Evolutionary conservation across 495 filamentous ascomycete genomes (phyloP), one percentile per base, ranked within the genome.

Genomic region (Aspergillus olivimuriae): DNA sequence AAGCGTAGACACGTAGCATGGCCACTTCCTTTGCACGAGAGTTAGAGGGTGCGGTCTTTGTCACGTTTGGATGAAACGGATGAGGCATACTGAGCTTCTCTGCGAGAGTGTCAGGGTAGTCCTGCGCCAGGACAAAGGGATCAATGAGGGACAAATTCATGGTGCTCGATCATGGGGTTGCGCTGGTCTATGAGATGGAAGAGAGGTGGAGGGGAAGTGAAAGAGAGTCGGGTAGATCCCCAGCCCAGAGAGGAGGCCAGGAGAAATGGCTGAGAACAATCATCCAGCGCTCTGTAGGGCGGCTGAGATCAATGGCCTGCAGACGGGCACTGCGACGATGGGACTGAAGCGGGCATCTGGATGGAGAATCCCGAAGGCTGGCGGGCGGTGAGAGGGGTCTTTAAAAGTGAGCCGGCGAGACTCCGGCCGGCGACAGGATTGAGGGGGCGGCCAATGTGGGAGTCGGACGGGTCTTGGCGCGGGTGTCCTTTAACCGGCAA

Each of bases 71-170:
- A 30, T 23, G 6, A 37, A 48, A 20, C 10, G 4, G 16, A 36
- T 33, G 14, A 30, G n/a, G 4, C 59, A 71, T 81, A 75, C 89
- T 83, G 35, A 98, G 82, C 37, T 82, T 86, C 54, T 86, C 88
- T 35, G 83, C 86, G 41, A 95, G 78, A 18, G 83, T 76, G 53
- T 97, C 94, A 33, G 92, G 92, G 55, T 94, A 94, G 58, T 98
- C 92, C 71, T 95, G 89, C 3, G 89, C 85, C 32, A 97, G 85
- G 52, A 86, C 76, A 58, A 87, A 86, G 20, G 86, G 86, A 58
- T 91, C 86, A 41, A 86, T 70, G 28, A 91, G 76, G 22, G 85
- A 79, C 19, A 88, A 72, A 73, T 89, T 91, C 86, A 90, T 90
- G 26, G 46, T 55, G 58, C 23, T 42, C 4, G 19, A 17, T 33